Conservation (phyloP, 257 asterid species). For the Avicennia marina region DNA sequence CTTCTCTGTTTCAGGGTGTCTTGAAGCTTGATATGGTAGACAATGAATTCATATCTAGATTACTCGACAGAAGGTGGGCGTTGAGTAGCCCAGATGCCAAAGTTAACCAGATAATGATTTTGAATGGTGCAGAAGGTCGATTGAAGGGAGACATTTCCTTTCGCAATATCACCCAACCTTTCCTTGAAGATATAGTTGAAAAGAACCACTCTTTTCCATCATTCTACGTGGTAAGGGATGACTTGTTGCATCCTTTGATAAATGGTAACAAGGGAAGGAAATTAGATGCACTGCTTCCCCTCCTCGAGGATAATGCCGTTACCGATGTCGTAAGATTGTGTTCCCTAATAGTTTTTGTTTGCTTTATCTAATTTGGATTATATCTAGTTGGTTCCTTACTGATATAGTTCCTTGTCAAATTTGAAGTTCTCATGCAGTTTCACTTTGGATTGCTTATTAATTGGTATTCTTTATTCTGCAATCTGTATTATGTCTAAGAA, state of each 20-base stretch:
- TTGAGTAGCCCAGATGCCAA: constrained; percentile 64
- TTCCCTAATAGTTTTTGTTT: not conserved
- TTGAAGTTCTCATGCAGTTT: not conserved
- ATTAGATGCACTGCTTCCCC: constrained; percentile 81
- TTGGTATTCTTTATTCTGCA: not conserved
- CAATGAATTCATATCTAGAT: constrained; percentile 37
- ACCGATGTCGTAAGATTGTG: constrained; percentile 74
- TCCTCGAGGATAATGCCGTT: constrained; percentile 57
- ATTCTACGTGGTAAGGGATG: constrained; percentile 86
- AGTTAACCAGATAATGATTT: constrained; percentile 52
- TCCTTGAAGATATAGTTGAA: constrained; percentile 29
- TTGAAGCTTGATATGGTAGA: constrained; percentile 26
- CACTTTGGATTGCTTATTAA: not conserved
- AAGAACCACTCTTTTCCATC: constrained; percentile 30
- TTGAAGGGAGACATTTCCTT: constrained; percentile 28
- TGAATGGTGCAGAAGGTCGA: constrained; percentile 24
- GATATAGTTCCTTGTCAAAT: not conserved
- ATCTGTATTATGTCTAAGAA: not conserved
- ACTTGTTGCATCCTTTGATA: constrained; percentile 80
- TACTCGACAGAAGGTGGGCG: constrained; percentile 70
- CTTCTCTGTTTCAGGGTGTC: constrained; percentile 29
- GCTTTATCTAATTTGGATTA: not conserved
- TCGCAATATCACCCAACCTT: constrained; percentile 35
- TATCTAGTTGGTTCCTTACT: not conserved
- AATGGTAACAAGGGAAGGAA: constrained; percentile 95